Conservation (phyloP, 2,329 filamentous ascomycete species). For the Chaetomium strumarium region DNA sequence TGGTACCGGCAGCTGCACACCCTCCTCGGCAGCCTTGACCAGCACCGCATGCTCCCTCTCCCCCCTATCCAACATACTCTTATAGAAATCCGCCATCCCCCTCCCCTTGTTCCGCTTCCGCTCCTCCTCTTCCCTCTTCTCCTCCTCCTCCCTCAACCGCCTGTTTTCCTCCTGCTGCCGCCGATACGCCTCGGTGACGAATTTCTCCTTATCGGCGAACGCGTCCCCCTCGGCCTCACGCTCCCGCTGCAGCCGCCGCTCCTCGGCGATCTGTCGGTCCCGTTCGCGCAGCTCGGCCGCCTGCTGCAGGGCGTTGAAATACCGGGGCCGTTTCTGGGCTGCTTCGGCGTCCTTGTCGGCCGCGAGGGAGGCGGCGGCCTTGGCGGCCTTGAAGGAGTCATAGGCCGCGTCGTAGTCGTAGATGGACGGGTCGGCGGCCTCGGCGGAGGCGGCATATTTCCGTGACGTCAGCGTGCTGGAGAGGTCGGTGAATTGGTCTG, state of each 20-base stretch:
- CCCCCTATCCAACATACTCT: slow-evolving; percentile 63
- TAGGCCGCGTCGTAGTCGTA: slow-evolving; percentile 85
- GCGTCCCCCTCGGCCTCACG: slow-evolving; percentile 75
- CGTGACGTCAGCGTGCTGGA: slow-evolving; percentile 59
- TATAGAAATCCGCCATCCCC: slow-evolving; percentile 78
- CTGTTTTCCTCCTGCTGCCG: slow-evolving; percentile 71
- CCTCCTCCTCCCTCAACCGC: slow-evolving; percentile 66
- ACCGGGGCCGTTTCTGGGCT: slow-evolving; percentile 56
- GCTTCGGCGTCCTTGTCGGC: slow-evolving; percentile 46
- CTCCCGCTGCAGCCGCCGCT: slow-evolving; percentile 73
- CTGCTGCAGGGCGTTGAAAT: slow-evolving; percentile 68
- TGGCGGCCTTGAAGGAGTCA: slow-evolving; percentile 65
- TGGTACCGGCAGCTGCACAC: neutral
- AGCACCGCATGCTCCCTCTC: slow-evolving; percentile 65
- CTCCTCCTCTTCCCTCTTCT: slow-evolving; percentile 56
- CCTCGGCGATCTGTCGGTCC: slow-evolving; percentile 70
- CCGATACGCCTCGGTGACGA: slow-evolving; percentile 79
- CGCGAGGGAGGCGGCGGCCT: slow-evolving; percentile 56
- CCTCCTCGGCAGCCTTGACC: slow-evolving; percentile 59
- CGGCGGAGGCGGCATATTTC: slow-evolving; percentile 58
- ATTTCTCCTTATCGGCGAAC: slow-evolving; percentile 77
- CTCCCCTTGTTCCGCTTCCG: slow-evolving; percentile 57
- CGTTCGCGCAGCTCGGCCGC: slow-evolving; percentile 72
- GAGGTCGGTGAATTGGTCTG: slow-evolving; percentile 55
- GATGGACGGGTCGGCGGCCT: slow-evolving; percentile 63